Evolutionary conservation across 805 yeast genomes (phyloP).

Genomic region (Monosporozyma servazzii): DNA sequence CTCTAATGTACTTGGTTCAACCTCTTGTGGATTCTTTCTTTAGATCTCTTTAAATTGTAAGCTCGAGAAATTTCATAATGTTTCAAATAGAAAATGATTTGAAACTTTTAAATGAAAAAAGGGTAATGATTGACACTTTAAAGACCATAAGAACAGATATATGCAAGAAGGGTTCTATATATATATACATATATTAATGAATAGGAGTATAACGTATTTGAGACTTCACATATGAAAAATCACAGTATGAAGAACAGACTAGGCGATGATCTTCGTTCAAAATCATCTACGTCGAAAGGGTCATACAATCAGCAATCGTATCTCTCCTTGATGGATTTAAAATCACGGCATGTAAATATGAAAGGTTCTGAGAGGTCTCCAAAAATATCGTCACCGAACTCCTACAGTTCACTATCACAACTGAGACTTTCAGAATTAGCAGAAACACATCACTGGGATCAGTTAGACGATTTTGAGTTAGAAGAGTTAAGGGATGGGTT

Average conservation of each 20-base stretch:
- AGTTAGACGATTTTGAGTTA: constrained; percentile 31
- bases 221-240: not conserved
- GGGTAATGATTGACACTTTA: not conserved
- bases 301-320: constrained; percentile 21
- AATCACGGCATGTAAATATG: not conserved
- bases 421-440: constrained; percentile 25
- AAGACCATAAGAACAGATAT: not conserved
- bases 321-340: constrained; percentile 12
- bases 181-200: not conserved
- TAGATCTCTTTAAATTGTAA: not conserved
- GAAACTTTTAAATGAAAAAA: not conserved
- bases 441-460: constrained; percentile 22
- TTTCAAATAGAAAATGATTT: not conserved
- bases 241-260: not conserved
- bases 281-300: constrained; percentile 15
- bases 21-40: not conserved
- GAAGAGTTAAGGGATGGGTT: constrained; percentile 42
- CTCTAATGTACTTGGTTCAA: not conserved
- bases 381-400: constrained; percentile 20
- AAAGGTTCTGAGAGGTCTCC: constrained; percentile 2
- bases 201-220: not conserved
- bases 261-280: not conserved
- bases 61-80: not conserved
- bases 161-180: not conserved
- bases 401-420: constrained; percentile 27